A percentile compares a stretch with the other conserved stretches of the same genome.
Conservation (phyloP, 257 asterid species). For the Petrea volubilis region DNA sequence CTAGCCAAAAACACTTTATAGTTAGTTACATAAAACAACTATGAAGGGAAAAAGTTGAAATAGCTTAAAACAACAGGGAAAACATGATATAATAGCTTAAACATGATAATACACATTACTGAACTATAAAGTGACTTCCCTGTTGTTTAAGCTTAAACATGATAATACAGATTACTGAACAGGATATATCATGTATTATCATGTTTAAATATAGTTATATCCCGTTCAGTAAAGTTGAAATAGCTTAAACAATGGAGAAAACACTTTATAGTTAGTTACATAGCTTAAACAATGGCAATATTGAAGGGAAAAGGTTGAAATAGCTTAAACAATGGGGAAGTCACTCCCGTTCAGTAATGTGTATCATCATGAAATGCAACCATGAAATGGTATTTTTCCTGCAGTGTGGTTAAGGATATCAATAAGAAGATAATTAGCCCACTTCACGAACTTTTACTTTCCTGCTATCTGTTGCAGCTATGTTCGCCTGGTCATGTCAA, state of each 20-base stretch:
- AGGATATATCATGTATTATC: too few relatives aligned
- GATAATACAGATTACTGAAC: too few relatives aligned
- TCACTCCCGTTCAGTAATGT: too few relatives aligned
- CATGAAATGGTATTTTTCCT: not conserved
- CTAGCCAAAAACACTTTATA: not conserved
- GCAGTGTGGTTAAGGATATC: not conserved
- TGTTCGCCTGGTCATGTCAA: conserved; percentile 91
- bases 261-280: too few relatives aligned
- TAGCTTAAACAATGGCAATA: conserved; percentile 4
- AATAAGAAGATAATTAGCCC: not conserved
- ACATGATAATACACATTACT: too few relatives aligned
- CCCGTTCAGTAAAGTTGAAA: too few relatives aligned
- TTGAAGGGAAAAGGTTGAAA: not conserved
- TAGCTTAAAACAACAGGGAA: not conserved
- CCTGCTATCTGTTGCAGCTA: conserved; percentile 48
- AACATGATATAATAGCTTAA: too few relatives aligned
- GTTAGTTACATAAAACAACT: not conserved
- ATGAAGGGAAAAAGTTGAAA: not conserved
- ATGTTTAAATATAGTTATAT: too few relatives aligned
- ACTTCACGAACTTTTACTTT: not conserved
- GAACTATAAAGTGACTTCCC: too few relatives aligned
- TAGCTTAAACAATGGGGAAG: not conserved
- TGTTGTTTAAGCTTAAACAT: too few relatives aligned
- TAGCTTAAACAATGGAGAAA: too few relatives aligned
- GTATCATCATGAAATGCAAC: not conserved